A percentile compares a stretch with the other conserved stretches of the same genome.
These are phyloP conservation scores for Phellopilus nigrolimitatus DNA, from an alignment of 1,284 basidiomycete species.

Conservation along the genomic window DNA sequence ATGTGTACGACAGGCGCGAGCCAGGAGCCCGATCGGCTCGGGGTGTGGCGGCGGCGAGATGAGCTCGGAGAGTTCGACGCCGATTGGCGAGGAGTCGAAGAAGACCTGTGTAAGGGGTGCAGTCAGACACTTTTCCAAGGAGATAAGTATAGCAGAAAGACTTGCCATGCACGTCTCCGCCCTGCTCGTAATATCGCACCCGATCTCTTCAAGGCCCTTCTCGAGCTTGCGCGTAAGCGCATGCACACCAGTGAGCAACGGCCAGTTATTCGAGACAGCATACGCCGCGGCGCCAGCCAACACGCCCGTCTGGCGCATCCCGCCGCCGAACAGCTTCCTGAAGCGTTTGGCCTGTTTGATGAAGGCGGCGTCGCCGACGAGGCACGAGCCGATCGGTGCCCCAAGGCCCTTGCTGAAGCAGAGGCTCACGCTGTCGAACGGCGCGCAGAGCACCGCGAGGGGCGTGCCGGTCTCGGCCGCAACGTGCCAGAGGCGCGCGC, in stretches of 20 bases:
- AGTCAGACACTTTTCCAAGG: neutral
- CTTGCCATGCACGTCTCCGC: conserved; percentile 89
- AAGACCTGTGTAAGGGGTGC: conserved; percentile 70
- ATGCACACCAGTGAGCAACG: conserved; percentile 76
- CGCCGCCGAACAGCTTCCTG: conserved; percentile 93
- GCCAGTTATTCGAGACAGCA: conserved; percentile 81
- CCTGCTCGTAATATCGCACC: conserved; percentile 66
- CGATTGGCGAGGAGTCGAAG: conserved; percentile 74
- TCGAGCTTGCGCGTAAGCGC: conserved; percentile 68
- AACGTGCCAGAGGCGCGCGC: conserved; percentile 94
- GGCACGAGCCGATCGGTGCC: conserved; percentile 87
- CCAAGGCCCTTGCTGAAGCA: conserved; percentile 97
- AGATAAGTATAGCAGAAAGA: conserved; percentile 5
- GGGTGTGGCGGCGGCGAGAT: conserved; percentile 58
- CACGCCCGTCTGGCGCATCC: conserved; percentile 86
- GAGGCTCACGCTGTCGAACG: conserved; percentile 91
- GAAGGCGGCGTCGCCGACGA: conserved; percentile 81
- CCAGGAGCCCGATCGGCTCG: conserved; percentile 70
- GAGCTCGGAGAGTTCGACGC: conserved; percentile 64
- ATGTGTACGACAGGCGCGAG: conserved; percentile 81
- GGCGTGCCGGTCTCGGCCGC: conserved; percentile 68
- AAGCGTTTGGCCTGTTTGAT: conserved; percentile 80
- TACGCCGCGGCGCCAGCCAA: conserved; percentile 83
- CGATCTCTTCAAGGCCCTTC: conserved; percentile 66
- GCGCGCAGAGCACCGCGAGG: conserved; percentile 76